phyloP scores from a whole-genome alignment of 345 rosid species.

The Capsella bursapastoris region DNA sequence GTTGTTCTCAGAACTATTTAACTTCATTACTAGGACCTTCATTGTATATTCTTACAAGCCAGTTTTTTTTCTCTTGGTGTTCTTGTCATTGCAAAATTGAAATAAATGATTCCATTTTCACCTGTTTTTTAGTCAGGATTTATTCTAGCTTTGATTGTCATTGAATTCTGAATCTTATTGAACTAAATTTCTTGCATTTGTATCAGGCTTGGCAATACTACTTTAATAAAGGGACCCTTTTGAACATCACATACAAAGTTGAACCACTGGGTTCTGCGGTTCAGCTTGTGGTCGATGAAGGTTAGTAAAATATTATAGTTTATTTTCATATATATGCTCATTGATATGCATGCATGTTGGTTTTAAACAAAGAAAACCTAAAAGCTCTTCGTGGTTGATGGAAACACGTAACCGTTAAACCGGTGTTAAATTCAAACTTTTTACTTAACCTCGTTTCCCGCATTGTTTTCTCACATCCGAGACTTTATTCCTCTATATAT shows the following conservation, averaged over 20 bases:
- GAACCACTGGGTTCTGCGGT: slow-evolving; percentile 52
- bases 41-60: not conserved
- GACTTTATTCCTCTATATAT: slow-evolving; percentile 1
- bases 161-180: not conserved
- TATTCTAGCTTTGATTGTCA: not conserved
- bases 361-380: not conserved
- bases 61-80: not conserved
- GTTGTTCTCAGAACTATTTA: slow-evolving; percentile 1
- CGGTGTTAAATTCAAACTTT: not conserved
- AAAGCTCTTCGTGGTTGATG: not conserved
- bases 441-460: not conserved
- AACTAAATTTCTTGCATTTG: slow-evolving; percentile 1
- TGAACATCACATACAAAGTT: slow-evolving; percentile 67
- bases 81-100: not conserved
- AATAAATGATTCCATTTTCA: not conserved
- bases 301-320: slow-evolving; percentile 44
- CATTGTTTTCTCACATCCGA: not conserved
- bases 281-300: slow-evolving; percentile 69
- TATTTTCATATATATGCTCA: not conserved
- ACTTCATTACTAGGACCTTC: too few relatives aligned
- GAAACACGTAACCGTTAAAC: not conserved
- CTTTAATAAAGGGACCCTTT: slow-evolving; percentile 64
- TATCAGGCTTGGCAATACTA: slow-evolving; percentile 66
- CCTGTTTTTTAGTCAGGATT: not conserved
- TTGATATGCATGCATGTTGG: not conserved